Evolutionary conservation across 2,329 filamentous ascomycete genomes (phyloP).

Genomic region (Colletotrichum lentis): DNA sequence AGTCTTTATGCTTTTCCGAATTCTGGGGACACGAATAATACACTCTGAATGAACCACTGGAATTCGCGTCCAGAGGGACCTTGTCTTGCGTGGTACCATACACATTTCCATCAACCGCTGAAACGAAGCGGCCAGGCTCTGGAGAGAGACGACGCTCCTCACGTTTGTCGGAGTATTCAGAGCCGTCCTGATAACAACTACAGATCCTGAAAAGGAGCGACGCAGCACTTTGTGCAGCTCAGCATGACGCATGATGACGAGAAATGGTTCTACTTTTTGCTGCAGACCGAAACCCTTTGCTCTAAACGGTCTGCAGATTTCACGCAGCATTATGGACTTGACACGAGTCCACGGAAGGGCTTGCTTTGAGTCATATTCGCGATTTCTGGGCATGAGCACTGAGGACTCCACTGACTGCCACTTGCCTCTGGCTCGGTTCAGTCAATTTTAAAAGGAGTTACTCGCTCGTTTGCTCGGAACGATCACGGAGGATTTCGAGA

Average conservation of each 20-base stretch:
- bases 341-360: conserved; percentile 1
- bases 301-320: background rate
- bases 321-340: conserved; percentile 1
- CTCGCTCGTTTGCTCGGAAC: conserved; percentile 20
- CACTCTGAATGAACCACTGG: background rate
- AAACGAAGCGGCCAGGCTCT: background rate
- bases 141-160: background rate
- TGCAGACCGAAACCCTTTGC: background rate
- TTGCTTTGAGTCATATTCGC: background rate
- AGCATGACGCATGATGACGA: conserved; percentile 10
- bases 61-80: background rate
- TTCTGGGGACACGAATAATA: background rate
- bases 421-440: background rate
- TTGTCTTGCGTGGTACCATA: background rate
- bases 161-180: conserved; percentile 13
- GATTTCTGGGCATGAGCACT: conserved; percentile 13
- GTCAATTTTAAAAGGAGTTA: background rate
- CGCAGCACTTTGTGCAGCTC: conserved; percentile 2
- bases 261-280: conserved; percentile 15
- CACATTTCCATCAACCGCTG: background rate
- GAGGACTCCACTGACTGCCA: background rate
- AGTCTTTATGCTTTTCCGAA: conserved; percentile 22
- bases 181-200: background rate
- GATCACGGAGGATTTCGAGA: conserved; percentile 8
- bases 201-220: background rate